Conservation (phyloP, 768 basidiomycete species). For the Asterophora parasitica region DNA sequence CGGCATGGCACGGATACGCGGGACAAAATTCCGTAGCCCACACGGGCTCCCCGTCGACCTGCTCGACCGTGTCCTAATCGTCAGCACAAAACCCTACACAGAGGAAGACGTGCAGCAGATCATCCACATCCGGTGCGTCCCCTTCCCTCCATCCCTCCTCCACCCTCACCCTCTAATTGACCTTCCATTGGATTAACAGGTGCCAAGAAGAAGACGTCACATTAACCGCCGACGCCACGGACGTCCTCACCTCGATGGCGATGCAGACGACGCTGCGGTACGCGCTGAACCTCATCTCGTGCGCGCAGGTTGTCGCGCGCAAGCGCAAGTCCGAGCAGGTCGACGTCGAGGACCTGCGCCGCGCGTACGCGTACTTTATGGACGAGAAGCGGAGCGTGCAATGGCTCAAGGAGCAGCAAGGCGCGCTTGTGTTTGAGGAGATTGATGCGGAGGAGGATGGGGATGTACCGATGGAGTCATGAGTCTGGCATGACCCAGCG, state of each 20-base stretch:
- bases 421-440: conserved; percentile 41
- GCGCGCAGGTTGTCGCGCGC: conserved; percentile 79
- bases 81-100: conserved; percentile 84
- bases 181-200: conserved; percentile 28
- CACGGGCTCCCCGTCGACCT: conserved; percentile 95
- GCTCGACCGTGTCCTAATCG: conserved; percentile 92
- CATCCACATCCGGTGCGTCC: conserved; percentile 77
- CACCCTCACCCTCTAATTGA: background rate
- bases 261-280: conserved; percentile 88
- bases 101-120: conserved; percentile 87
- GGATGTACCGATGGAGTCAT: conserved; percentile 30
- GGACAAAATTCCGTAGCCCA: conserved; percentile 90
- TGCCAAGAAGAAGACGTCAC: conserved; percentile 95
- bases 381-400: conserved; percentile 91
- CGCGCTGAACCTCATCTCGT: conserved; percentile 92
- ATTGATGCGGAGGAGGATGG: conserved; percentile 32
- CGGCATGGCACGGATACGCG: conserved; percentile 91
- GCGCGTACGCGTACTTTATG: conserved; percentile 87
- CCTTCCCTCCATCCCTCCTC: too few relatives aligned
- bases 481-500: background rate
- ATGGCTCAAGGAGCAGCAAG: conserved; percentile 85
- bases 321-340: conserved; percentile 80
- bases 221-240: conserved; percentile 64
- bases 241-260: conserved; percentile 87
- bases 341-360: conserved; percentile 78